Base-by-base conservation (phyloP, 176 grass and related monocot genomes). In the Zoysia japonica region DNA sequence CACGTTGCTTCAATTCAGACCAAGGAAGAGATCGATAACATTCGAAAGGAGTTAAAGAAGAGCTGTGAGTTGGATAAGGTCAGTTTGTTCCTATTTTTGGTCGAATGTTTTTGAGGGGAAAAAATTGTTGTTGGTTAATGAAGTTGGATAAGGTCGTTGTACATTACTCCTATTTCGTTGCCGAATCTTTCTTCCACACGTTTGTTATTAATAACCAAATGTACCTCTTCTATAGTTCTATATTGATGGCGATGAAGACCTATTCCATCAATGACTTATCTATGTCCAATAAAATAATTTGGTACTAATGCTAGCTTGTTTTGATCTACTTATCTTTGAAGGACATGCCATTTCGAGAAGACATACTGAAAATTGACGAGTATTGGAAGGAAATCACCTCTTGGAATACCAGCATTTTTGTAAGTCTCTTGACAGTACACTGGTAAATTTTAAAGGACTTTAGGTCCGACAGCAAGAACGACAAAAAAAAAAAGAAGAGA, bases 331-430 rank as follows among this genome's bases (percentile, higher is more conserved):
- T 57, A 1, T 43, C n/a, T 41, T n/a, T 17, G 42, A 73, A 74
- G 52, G 71, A 44, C 55, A 43, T 74, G 39, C 17, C 16, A 3
- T 74, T 74, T 17, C 39, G 5, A 19, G 51, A 44, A 10, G 71
- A 74, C 14, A 74, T 57, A 7, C 39, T 57, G 41, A 57, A 40
- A 57, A 74, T 74, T 57, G 35, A 37, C 10, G 28, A 65, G 13
- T 50, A 64, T 10, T 49, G 28, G 44, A 61, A 49, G 12, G 15
- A 49, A 39, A n/a, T 65, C 7, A 17, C 59, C 8, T 38, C 45
- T 49, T 77, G 60, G 45, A 39, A 77, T 2, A n/a, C 14, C 36
- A 39, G 75, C 45, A 50, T 77, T 16, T 77, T 77, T 38, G 60
- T 65, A 39, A 64, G 75, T 37, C 35, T 2, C 61, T 63, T 47